Evolutionary conservation across 768 basidiomycete species (phyloP).

Genomic region (Podaxis pistillaris): DNA sequence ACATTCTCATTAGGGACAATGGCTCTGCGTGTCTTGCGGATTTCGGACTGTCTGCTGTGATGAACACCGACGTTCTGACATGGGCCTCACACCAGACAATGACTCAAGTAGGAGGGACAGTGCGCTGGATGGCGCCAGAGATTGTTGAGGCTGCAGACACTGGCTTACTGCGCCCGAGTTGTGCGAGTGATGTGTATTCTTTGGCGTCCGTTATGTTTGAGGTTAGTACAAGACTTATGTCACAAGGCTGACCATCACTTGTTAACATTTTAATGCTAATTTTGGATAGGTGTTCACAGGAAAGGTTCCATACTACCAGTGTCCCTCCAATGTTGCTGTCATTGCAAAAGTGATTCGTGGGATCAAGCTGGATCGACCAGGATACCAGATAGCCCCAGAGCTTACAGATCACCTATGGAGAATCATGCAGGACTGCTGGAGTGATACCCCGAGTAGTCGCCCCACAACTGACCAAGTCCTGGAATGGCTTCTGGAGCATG

Average conservation of each 20-base stretch:
- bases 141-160: conserved; percentile 5
- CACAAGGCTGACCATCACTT: background rate
- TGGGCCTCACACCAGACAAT: background rate
- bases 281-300: conserved; percentile 20
- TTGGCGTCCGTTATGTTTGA: conserved; percentile 20
- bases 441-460: background rate
- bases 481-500: background rate
- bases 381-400: background rate
- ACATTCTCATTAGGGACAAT: background rate
- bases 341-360: too few relatives aligned
- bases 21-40: background rate
- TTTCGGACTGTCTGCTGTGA: background rate
- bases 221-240: conserved; percentile 4
- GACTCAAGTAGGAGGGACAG: background rate
- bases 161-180: background rate
- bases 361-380: too few relatives aligned
- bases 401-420: background rate
- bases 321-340: too few relatives aligned
- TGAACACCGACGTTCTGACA: background rate
- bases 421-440: conserved; percentile 1
- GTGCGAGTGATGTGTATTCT: conserved; percentile 16
- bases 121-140: background rate
- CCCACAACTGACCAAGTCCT: background rate
- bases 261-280: background rate
- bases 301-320: conserved; percentile 12